phyloP scores from a whole-genome alignment of 2,329 filamentous ascomycete genomes.

The Aspergillus sp. region DNA sequence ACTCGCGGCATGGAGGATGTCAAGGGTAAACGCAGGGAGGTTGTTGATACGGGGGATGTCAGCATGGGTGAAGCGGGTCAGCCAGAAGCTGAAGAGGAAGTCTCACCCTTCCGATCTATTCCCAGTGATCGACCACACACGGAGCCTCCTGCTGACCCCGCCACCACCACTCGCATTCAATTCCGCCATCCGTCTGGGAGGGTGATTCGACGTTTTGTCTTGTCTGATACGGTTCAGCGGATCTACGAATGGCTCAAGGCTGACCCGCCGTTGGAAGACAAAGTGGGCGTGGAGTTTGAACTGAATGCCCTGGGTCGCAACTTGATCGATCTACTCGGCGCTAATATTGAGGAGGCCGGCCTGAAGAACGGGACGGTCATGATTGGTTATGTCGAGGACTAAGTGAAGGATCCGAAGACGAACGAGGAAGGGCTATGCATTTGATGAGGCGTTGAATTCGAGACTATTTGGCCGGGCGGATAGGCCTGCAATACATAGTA shows the following conservation, averaged over 20 bases:
- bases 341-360: slow-evolving; percentile 68
- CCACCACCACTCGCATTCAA: slow-evolving; percentile 76
- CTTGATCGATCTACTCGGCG: slow-evolving; percentile 63
- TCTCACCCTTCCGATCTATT: slow-evolving; percentile 58
- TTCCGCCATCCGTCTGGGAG: slow-evolving; percentile 79
- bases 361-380: slow-evolving; percentile 91
- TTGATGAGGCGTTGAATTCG: slow-evolving; percentile 7
- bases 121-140: slow-evolving; percentile 61
- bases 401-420: slow-evolving; percentile 3
- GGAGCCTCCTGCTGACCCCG: slow-evolving; percentile 64
- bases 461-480: neutral
- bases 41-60: slow-evolving; percentile 26
- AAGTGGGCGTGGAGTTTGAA: slow-evolving; percentile 71
- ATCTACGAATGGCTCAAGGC: slow-evolving; percentile 98
- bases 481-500: neutral
- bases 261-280: slow-evolving; percentile 64
- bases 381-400: slow-evolving; percentile 73
- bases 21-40: slow-evolving; percentile 44
- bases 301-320: slow-evolving; percentile 82
- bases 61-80: slow-evolving; percentile 29
- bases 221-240: slow-evolving; percentile 65
- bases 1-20: slow-evolving; percentile 55
- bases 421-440: slow-evolving; percentile 2
- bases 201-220: slow-evolving; percentile 73
- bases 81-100: slow-evolving; percentile 23